Evolutionary conservation across 2,329 filamentous ascomycete genomes (phyloP).

Genomic region (Geosmithia flava): DNA sequence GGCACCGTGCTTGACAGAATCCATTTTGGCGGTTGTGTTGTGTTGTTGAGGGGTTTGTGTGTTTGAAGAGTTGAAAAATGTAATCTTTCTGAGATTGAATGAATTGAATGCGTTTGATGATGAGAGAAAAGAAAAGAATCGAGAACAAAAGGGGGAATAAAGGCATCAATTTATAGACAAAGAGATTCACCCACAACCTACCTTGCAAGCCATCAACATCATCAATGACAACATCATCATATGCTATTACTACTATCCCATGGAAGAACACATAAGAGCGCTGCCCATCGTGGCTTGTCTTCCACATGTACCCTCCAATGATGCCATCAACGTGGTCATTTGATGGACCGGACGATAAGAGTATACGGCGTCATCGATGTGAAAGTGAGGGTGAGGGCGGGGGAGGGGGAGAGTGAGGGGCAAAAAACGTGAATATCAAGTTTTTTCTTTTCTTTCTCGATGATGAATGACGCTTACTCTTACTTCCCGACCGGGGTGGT

Average conservation of each 20-base stretch:
- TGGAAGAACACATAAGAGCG: no score
- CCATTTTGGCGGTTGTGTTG: conserved; percentile 26
- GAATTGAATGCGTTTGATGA: neutral
- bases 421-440: no score
- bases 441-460: no score
- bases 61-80: neutral
- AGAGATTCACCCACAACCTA: neutral
- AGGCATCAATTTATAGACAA: neutral
- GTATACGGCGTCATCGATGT: neutral
- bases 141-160: neutral
- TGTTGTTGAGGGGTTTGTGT: neutral
- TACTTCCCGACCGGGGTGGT: no score
- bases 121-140: neutral
- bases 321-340: neutral
- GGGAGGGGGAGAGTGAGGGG: neutral
- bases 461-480: no score
- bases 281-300: no score
- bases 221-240: no score
- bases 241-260: no score
- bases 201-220: neutral
- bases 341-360: conserved; percentile 13
- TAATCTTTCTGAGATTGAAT: conserved; percentile 9
- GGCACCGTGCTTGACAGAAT: conserved; percentile 45
- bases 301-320: no score
- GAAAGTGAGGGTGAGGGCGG: no score